Evolutionary conservation across 371 early-diverging fungal species (phyloP), one percentile per base, ranked within the genome.

Genomic region (Apophysomyces sp.): DNA sequence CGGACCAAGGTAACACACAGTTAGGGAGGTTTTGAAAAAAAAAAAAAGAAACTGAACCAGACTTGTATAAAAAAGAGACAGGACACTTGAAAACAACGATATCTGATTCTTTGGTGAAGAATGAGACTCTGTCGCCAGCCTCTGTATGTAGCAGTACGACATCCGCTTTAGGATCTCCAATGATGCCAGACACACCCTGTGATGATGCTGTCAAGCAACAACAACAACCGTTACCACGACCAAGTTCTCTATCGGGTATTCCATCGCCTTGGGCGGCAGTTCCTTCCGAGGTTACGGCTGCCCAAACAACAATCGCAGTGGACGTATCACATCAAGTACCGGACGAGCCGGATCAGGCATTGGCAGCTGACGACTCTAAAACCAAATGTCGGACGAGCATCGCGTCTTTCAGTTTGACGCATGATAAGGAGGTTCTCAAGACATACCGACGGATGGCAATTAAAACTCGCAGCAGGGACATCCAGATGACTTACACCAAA

Each of bases 401-500:
- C 51, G 69, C 62, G 0, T 65, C 65, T 13, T 69, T 63, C 56
- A 69, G 62, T n/a, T 28, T 69, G 55, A 69, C 69, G 5, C 61
- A 69, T 26, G 53, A 69, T 32, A 61, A 55, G 29, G 59, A 61
- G 29, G 65, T 61, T 0, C 58, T 68, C 12, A 81, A 86, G 61
- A 84, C 81, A 53, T 90, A 89, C 62, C 86, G 91, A 15, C 88
- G 91, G 27, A 86, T 90, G 60, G 92, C 92, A 15, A 80, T 74
- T 66, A 89, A 90, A 68, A 89, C 89, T n/a, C 81, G 83, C 54
- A 85, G 87, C 61, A 71, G 73, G 28, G 69, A 83, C 13, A 84
- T 82, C 31, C 92, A 91, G 72, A 54, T 89, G 55, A 85, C 89
- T 29, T 91, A 86, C 66, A 88, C 90, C 8, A 87, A 88, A 75